Evolutionary conservation across 2,329 filamentous ascomycete species (phyloP), one percentile per base, ranked within the genome.

Genomic region (Beauveria asiatica): DNA sequence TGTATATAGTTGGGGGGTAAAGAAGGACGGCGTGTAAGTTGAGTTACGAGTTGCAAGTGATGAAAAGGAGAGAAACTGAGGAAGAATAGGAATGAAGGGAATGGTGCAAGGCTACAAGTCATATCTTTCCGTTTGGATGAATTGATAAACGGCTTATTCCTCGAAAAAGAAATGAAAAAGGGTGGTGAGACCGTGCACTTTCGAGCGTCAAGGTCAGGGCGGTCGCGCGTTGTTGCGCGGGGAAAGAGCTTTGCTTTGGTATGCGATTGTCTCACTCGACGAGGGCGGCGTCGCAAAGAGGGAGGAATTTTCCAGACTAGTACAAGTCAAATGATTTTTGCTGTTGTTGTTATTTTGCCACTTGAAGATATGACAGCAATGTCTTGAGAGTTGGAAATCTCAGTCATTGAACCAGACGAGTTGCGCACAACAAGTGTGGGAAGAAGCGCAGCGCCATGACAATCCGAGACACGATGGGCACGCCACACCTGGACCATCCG

Each of bases 191-290:
- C 49, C 49, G 49, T 44, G 41, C 39, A 17, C n/a, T 13, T 25
- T 30, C 9, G 25, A 55, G 41, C 17, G 25, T 44, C 41, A 33
- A 44, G 25, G 41, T 45, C 52, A 55, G 41, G 53, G 53, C 53
- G 53, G 42, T 48, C 54, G 30, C 13, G 42, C 49, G 49, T 30
- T 11, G 8, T 25, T 48, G 45, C 16, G 23, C 13, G 7, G 30
- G 27, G 8, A 30, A 30, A 23, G 11, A 9, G 17, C 9, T 30
- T 7, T 30, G 17, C 9, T 30, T 7, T 30, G 54, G 54, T 9
- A 57, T 57, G 44, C 54, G n/a, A 48, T 57, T 57, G 54, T 57
- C 39, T 57, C 44, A 57, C 54, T 30, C 30, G 19, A 30, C 44
- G 27, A 57, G 44, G 44, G 5, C 1, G 42, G 54, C 52, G 39